phyloP scores from a whole-genome alignment of 2,329 filamentous ascomycete species.

The Orbilia quercus region DNA sequence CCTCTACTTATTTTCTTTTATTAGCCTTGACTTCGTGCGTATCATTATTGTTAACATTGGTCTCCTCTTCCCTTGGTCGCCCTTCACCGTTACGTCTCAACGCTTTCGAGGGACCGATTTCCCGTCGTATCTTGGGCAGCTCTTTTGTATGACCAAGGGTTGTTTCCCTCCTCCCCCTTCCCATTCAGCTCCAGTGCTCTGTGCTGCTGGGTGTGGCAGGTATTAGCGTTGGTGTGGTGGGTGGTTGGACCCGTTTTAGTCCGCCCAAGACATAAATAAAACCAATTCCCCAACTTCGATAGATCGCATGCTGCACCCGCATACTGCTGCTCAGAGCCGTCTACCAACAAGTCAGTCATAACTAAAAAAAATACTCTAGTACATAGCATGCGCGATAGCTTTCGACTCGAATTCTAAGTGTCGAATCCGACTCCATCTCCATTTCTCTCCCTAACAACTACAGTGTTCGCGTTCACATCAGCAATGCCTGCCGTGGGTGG shows the following conservation, averaged over 20 bases:
- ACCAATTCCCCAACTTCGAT: constrained; percentile 53
- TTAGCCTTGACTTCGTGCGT: constrained; percentile 2
- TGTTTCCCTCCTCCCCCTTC: constrained; percentile 50
- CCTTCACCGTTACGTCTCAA: constrained; percentile 15
- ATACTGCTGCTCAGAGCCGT: constrained; percentile 39
- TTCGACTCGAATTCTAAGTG: constrained; percentile 22
- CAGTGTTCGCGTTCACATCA: constrained; percentile 28
- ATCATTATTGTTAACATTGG: constrained; percentile 11
- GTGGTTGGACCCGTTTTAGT: constrained; percentile 55
- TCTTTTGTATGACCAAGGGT: constrained; percentile 53
- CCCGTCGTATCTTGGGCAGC: constrained; percentile 42
- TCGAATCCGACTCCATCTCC: constrained; percentile 18
- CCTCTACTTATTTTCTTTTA: constrained; percentile 16
- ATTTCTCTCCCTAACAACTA: constrained; percentile 28
- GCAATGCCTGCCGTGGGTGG: constrained; percentile 42
- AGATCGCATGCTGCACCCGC: constrained; percentile 51
- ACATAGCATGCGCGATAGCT: constrained; percentile 41
- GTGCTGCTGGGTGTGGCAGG: constrained; percentile 45
- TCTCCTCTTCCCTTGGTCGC: constrained; percentile 12
- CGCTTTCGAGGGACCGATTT: constrained; percentile 11
- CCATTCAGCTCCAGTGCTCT: constrained; percentile 55
- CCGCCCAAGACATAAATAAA: constrained; percentile 56
- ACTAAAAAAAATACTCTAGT: constrained; percentile 27
- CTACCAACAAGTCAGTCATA: constrained; percentile 39
- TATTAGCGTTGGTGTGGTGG: constrained; percentile 55